Evolutionary conservation across 1,284 basidiomycete genomes (phyloP).

Genomic region (Tilletia setariae): DNA sequence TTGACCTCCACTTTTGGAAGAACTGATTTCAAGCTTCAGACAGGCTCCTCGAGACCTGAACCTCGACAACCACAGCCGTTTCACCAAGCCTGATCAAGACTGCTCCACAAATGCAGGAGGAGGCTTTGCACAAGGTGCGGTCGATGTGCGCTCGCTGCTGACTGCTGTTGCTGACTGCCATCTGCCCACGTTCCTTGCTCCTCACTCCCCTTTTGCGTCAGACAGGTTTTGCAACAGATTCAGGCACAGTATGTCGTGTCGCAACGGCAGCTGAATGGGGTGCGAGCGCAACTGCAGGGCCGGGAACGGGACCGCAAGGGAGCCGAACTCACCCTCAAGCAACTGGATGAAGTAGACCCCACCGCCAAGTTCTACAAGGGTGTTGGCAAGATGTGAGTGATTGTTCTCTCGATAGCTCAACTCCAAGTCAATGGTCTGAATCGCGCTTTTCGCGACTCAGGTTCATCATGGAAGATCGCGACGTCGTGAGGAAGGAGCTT

Average conservation of each 20-base stretch:
- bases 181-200: background rate
- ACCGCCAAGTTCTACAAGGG: constrained; percentile 18
- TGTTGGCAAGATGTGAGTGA: constrained; percentile 24
- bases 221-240: constrained; percentile 24
- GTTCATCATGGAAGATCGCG: constrained; percentile 15
- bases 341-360: constrained; percentile 19
- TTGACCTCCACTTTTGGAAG: too few species aligned
- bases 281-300: constrained; percentile 20
- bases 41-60: background rate
- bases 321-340: constrained; percentile 18
- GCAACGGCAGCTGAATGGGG: constrained; percentile 20
- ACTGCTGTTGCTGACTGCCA: too few species aligned
- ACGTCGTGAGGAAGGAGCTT: constrained; percentile 4
- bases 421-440: background rate
- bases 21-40: too few species aligned
- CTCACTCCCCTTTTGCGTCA: background rate
- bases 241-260: constrained; percentile 20
- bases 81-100: background rate
- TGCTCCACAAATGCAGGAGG: constrained; percentile 13
- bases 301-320: constrained; percentile 15
- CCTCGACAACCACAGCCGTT: background rate
- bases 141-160: background rate
- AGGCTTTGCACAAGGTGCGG: constrained; percentile 22
- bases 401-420: background rate
- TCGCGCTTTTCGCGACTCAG: background rate